Evolutionary conservation across 2,329 filamentous ascomycete genomes (phyloP), one percentile per base, ranked within the genome.

Genomic region (Cercospora sesami): DNA sequence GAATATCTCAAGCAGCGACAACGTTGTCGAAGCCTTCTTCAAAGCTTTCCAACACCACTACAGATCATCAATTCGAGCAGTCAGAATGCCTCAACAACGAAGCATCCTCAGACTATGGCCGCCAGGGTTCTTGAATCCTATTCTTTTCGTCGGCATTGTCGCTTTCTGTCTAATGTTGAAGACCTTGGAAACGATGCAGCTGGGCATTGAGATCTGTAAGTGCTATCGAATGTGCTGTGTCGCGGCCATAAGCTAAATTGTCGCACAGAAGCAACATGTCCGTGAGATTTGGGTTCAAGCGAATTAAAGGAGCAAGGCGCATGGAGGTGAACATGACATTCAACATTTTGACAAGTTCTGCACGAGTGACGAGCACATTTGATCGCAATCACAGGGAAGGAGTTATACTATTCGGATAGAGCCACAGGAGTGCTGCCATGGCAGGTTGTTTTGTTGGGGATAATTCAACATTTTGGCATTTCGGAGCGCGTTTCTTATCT

Each of bases 121-220:
- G 42, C 60, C 60, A 4, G 60, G 60, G 4, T 45, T 51, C 16
- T 39, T 62, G 3, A 62, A 45, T 51, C 60, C 60, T 12, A 6
- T 62, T 18, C 42, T 62, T 18, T 62, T 62, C 39, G 9, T 48
- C 60, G 60, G 60, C 36, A n/a, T 62, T 18, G 39, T 62, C n/a
- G 60, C 60, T 18, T 62, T 62, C 39, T 62, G 60, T 21, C 28
- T 62, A 14, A 45, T 62, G 36, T 28, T 62, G 21, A 45, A 48
- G 26, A 48, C 60, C 18, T 48, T 62, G 26, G 60, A 62, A 30
- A 26, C 55, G 10, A 59, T 59, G 55, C 55, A 59, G 18, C 14
- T 36, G 48, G 48, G 48, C 12, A 30, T 28, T 28, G 48, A 53
- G 8, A 53, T 53, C 12, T 53, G 48, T 53, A 9, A 53, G 23